Evolutionary conservation across 2,329 filamentous ascomycete genomes (phyloP), one percentile per base, ranked within the genome.

Genomic region (Stagonosporopsis vannaccii): DNA sequence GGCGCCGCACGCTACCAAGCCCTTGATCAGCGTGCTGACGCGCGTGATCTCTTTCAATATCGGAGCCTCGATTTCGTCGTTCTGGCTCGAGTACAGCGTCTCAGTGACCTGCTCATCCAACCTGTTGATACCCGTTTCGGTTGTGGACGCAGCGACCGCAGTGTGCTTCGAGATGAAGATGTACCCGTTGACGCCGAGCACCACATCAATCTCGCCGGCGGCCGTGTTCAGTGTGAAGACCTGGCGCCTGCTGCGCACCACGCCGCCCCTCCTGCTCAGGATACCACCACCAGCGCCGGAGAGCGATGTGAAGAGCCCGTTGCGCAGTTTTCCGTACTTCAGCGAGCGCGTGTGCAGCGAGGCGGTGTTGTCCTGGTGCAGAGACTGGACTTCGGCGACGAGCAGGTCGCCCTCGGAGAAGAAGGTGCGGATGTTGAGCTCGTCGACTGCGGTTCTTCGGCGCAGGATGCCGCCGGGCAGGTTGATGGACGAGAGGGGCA

Each of bases 381-480:
- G 82, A 66, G 87, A 86, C 82, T 99, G 95, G 51, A 99, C 95
- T 79, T 99, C 95, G 1, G 95, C 95, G 17, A 98, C 91, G 15
- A 99, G 81, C 48, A 99, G 80, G 74, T 99, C 95, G 12, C 95
- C 95, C 77, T 99, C 95, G 51, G 90, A 88, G 79, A 99, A 98
- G 78, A 97, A 99, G n/a, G 88, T 91, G 46, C 95, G 87, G 77
- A 99, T 98, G 78, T 98, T 95, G 69, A 99, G 83, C 80, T 98
- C 95, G 76, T 99, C 95, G 15, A 95, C 96, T 70, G 94, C 93
- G 25, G 95, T 99, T 63, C 95, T 85, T 73, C 94, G 90, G 56
- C 95, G 87, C 68, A 97, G 82, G 62, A 97, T 96, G 30, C 95
- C 95, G 53, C 95, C 95, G 0, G 95, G 95, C 2, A 99, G 81